These are phyloP conservation scores for Jamesozyma spencerorum DNA, from an alignment of 805 yeast genomes.

Conservation along the genomic window DNA sequence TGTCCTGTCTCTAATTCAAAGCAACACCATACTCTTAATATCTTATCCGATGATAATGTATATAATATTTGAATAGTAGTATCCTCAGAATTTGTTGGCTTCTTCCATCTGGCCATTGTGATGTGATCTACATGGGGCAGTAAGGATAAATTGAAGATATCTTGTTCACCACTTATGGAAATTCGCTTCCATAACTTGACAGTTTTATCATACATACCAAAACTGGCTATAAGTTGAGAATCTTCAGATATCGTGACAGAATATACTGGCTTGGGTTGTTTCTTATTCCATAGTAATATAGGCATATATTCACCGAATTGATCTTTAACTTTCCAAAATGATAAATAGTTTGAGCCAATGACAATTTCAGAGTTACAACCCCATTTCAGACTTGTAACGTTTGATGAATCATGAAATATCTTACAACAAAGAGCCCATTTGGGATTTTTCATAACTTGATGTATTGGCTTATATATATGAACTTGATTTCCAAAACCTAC, in stretches of 20 bases:
- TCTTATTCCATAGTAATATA: conserved; percentile 31
- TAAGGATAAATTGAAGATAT: conserved; percentile 59
- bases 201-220: conserved; percentile 52
- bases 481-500: conserved; percentile 40
- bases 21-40: conserved; percentile 61
- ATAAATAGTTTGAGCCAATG: conserved; percentile 47
- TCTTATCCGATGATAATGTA: conserved; percentile 51
- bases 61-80: conserved; percentile 43
- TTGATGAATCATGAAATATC: conserved; percentile 26
- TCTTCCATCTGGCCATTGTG: conserved; percentile 51
- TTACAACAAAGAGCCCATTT: conserved; percentile 38
- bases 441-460: conserved; percentile 35
- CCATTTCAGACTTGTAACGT: conserved; percentile 44
- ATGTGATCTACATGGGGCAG: conserved; percentile 57
- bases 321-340: conserved; percentile 43
- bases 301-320: conserved; percentile 36
- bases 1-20: conserved; percentile 51
- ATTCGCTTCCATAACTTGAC: conserved; percentile 74
- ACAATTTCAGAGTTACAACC: conserved; percentile 47
- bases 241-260: conserved; percentile 55
- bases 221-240: conserved; percentile 55
- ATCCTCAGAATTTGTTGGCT: conserved; percentile 18
- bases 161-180: conserved; percentile 53
- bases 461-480: conserved; percentile 46
- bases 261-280: conserved; percentile 55